These are phyloP conservation scores for Neurospora sp. DNA, from an alignment of 495 filamentous ascomycete genomes.

Conservation along the genomic window DNA sequence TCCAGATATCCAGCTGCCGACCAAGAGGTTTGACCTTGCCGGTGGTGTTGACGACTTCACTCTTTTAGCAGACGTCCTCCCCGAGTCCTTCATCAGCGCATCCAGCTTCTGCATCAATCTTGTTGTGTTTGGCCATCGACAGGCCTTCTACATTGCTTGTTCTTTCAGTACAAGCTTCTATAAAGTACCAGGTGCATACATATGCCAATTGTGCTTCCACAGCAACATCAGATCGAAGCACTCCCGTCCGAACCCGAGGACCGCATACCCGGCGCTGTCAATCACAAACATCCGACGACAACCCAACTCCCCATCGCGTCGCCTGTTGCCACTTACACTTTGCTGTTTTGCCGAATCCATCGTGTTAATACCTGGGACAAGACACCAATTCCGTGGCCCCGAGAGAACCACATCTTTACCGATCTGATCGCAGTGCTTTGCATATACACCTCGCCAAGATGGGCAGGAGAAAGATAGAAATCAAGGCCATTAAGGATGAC, in stretches of 20 bases:
- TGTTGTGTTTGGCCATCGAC: neutral
- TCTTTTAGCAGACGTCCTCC: neutral
- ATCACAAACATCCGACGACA: neutral
- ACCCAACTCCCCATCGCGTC: neutral
- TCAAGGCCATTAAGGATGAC: constrained; percentile 99
- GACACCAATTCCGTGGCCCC: constrained; percentile 1
- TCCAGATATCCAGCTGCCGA: neutral
- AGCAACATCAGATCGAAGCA: neutral
- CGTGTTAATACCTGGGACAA: neutral
- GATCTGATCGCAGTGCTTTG: neutral
- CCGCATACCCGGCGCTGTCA: neutral
- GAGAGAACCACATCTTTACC: neutral
- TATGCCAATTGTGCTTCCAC: neutral
- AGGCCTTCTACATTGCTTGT: neutral
- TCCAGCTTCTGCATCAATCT: neutral
- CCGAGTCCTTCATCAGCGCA: neutral
- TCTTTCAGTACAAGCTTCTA: neutral
- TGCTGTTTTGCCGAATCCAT: neutral
- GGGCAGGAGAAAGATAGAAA: constrained; percentile 82
- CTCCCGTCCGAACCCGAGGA: neutral
- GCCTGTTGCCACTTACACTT: neutral
- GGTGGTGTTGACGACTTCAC: neutral
- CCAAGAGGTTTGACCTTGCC: neutral
- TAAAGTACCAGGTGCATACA: neutral
- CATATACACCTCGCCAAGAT: constrained; percentile 29